Evolutionary conservation across 2,329 filamentous ascomycete genomes (phyloP), one percentile per base, ranked within the genome.

Genomic region (Colletotrichum falcatum): DNA sequence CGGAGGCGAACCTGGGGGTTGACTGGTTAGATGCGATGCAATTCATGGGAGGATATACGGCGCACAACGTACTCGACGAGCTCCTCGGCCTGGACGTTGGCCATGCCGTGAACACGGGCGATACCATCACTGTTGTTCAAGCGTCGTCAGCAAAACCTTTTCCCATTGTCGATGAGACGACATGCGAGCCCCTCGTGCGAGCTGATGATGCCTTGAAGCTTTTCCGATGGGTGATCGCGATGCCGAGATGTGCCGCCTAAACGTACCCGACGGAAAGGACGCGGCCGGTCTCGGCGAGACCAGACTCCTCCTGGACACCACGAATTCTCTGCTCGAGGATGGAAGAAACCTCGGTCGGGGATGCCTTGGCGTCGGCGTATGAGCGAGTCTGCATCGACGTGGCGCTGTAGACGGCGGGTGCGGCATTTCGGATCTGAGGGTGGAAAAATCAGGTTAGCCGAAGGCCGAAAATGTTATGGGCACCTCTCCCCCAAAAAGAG

Each of bases 41-140:
- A 49, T 44, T 58, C 61, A 53, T 70, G 70, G 59, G 70, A 70
- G 42, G 35, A 55, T 55, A 44, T 61, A 46, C 55, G 61, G 62
- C 61, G 71, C 51, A 76, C 71, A 74, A 92, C 94, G 81, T 94
- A 98, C 95, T 99, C 96, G 83, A 99, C 96, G 84, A 99, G 93
- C 90, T 99, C 96, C 88, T 99, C 96, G 80, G 96, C 95, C 90
- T 99, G 96, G 87, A 99, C 96, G 85, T 99, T 99, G 93, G 91
- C 94, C 94, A 99, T 95, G 83, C 96, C 96, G 87, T 99, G 95
- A 79, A 99, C 95, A 95, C 96, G 95, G 84, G 96, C 96, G 83
- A 99, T 99, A 97, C 96, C 96, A 89, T 99, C 96, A 96, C 96
- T 98, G 26, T 73, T 58, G 33, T 44, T 42, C n/a, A 28, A 28